Percentiles rank a stretch among this genome's conserved stretches.
phyloP scores from a whole-genome alignment of 75 land plant species.

The Adiantum capillusveneris region DNA sequence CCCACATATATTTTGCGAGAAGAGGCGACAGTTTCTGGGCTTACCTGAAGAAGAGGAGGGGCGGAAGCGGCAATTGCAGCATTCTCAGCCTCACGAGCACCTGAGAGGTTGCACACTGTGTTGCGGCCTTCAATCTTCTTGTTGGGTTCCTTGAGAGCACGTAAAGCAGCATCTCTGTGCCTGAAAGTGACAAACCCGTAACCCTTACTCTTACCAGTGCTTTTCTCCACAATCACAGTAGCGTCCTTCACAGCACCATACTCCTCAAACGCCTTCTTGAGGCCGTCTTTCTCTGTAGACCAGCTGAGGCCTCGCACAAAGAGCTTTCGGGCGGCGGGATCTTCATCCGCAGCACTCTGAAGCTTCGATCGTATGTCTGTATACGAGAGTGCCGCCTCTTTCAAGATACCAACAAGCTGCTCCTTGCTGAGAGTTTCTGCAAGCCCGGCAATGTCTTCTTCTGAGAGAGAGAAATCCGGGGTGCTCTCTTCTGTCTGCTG shows the following conservation, averaged over 20 bases:
- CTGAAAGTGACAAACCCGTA: constrained; percentile 2
- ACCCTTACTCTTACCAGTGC: constrained; percentile 2
- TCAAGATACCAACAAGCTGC: constrained; percentile 45
- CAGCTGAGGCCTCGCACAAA: constrained; percentile 63
- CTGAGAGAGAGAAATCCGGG: too few relatives aligned
- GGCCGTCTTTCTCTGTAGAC: constrained; percentile 47
- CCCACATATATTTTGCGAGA: constrained; percentile 20
- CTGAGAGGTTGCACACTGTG: neutral
- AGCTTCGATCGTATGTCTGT: constrained; percentile 32
- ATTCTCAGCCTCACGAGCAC: neutral
- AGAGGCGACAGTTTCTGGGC: neutral
- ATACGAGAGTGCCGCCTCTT: constrained; percentile 19
- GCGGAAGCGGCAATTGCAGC: neutral
- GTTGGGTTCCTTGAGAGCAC: constrained; percentile 4
- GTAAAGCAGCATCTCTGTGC: neutral
- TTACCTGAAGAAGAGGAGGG: too few relatives aligned
- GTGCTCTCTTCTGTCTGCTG: too few relatives aligned
- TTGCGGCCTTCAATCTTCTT: neutral
- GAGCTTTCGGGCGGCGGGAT: constrained; percentile 51
- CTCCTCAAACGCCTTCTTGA: constrained; percentile 8
- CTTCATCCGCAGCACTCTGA: constrained; percentile 42
- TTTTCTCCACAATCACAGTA: neutral
- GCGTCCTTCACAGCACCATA: constrained; percentile 6
- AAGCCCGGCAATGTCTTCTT: constrained; percentile 18
- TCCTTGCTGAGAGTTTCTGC: constrained; percentile 46